Percentiles rank a stretch among this genome's conserved stretches.
Conservation (phyloP, 768 basidiomycete species). For the Rhodotorula kratochvilovae region DNA sequence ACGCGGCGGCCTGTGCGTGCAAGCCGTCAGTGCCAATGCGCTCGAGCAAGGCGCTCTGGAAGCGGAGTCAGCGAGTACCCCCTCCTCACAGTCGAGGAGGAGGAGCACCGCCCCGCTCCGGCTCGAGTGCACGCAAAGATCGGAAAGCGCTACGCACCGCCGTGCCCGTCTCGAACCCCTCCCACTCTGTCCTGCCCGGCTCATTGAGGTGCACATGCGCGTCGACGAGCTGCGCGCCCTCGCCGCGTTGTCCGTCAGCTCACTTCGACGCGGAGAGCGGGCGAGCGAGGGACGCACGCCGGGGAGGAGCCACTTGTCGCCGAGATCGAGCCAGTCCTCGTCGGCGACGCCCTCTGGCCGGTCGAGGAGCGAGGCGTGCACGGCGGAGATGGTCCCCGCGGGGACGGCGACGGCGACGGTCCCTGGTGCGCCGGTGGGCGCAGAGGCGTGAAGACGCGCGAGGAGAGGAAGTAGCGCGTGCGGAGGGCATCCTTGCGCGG, state of each 20-base stretch:
- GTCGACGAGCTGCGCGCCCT: conserved; percentile 35
- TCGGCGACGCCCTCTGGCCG: conserved; percentile 41
- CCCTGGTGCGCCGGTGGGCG: conserved; percentile 53
- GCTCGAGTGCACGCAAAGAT: too few species aligned
- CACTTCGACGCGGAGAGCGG: too few species aligned
- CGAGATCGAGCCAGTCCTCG: conserved; percentile 49
- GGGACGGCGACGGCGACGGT: conserved; percentile 59
- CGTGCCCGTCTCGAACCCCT: conserved; percentile 39
- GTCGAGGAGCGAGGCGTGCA: conserved; percentile 46
- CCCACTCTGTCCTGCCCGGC: conserved; percentile 43
- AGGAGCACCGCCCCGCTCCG: too few species aligned
- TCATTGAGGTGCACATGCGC: conserved; percentile 45
- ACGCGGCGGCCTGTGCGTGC: conserved; percentile 61
- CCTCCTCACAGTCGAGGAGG: too few species aligned
- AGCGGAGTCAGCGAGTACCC: too few species aligned
- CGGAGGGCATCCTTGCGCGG: background rate
- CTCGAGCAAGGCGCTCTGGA: too few species aligned
- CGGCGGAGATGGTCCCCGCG: conserved; percentile 60
- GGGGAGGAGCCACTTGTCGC: conserved; percentile 62
- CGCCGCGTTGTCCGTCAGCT: too few species aligned
- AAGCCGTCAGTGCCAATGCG: background rate
- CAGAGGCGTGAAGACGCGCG: background rate
- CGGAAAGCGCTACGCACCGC: too few species aligned
- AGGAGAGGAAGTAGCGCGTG: background rate
- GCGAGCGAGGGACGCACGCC: conserved; percentile 49